Evolutionary conservation across 306 rosid species (phyloP), one percentile per base, ranked within the genome.

Genomic region (Rosa persica): DNA sequence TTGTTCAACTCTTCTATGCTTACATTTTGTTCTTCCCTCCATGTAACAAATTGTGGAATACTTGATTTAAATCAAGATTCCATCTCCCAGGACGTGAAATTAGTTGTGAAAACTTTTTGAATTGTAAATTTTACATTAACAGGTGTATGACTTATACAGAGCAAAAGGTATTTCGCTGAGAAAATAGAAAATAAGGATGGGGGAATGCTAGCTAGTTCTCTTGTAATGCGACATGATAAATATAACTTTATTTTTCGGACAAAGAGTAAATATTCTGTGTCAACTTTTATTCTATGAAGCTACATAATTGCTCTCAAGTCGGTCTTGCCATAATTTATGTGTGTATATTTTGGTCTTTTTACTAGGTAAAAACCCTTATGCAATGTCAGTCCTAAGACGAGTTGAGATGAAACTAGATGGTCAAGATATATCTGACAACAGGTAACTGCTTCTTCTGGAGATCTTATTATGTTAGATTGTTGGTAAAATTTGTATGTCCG

Each of bases 371-470:
- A 94, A 90, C 82, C 90, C 91, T 67, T 92, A 89, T 81, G 98
- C 98, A 72, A 77, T 88, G 88, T 90, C 94, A 0, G 90, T 94
- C 72, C 76, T 94, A 85, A 87, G 88, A 88, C 90, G 86, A 81
- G 90, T 92, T 80, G 96, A 92, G 89, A 88, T 90, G 97, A 94
- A 94, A 82, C 89, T 94, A 74, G 93, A 89, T 58, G 98, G 97
- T 69, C 86, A 70, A 77, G 97, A 94, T 81, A 87, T 90, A 79
- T 83, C 88, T 34, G 94, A 89, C 20, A 80, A 83, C 92, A 90
- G 98, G 98, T 92, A 82, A 20, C 7, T 73, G 38, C 69, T 74
- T 65, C 51, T 66, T 80, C 74, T 75, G 60, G 64, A 78, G 79
- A 54, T 85, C 75, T 74, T 74, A 23, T 67, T 40, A 19, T 19